Evolutionary conservation across 2,329 filamentous ascomycete genomes (phyloP).

Genomic region (Calonectria naviculata): DNA sequence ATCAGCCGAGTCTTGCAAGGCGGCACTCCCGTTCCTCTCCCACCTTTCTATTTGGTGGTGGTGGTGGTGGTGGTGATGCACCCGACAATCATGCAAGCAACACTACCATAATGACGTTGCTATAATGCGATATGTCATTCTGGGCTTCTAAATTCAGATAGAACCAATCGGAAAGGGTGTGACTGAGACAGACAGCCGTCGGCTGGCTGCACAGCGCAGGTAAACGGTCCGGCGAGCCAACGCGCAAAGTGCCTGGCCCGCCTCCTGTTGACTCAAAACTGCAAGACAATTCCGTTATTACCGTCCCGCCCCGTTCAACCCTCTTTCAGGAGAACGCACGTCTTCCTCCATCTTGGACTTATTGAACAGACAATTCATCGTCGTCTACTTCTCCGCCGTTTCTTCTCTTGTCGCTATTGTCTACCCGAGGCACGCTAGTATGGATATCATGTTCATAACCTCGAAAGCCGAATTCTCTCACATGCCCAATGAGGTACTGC

Average conservation of each 20-base stretch:
- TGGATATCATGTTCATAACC: not conserved
- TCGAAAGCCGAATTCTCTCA: not conserved
- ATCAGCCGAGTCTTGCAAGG: too few relatives aligned
- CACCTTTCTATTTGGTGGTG: not conserved
- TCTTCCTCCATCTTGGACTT: not conserved
- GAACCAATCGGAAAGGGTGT: not conserved
- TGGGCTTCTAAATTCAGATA: not conserved
- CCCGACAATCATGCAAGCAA: not conserved
- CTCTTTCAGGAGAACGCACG: not conserved
- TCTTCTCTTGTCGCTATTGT: not conserved
- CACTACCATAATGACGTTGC: not conserved
- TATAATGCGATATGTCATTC: not conserved
- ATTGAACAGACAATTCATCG: too few relatives aligned
- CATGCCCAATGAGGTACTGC: not conserved
- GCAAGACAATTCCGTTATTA: not conserved
- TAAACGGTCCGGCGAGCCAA: not conserved
- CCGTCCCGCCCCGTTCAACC: not conserved
- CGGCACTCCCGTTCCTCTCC: not conserved
- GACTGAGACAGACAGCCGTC: not conserved
- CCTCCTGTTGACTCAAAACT: not conserved
- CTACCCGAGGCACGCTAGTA: not conserved
- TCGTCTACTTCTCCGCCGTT: not conserved
- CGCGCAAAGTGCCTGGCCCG: not conserved
- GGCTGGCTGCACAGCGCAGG: not conserved
- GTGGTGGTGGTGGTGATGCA: not conserved